Conservation (phyloP, 768 basidiomycete species). For the Suillus paluster region DNA sequence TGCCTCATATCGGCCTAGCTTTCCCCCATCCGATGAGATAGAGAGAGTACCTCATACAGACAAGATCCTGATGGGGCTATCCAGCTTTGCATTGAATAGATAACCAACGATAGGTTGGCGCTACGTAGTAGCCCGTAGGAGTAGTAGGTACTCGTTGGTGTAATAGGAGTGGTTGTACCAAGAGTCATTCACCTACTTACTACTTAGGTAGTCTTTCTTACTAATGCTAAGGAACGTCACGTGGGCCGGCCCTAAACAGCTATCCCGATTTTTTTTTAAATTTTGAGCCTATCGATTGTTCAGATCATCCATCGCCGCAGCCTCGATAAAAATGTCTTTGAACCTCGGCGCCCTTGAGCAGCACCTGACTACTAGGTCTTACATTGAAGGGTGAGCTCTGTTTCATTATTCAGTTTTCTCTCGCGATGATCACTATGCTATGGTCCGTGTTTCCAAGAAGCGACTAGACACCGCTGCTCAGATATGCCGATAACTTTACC, state of each 20-base stretch:
- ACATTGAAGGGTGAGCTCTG: constrained; percentile 86
- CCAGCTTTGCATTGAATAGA: not conserved
- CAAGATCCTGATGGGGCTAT: not conserved
- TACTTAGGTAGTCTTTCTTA: too few relatives aligned
- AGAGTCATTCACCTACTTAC: not conserved
- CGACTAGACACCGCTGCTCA: constrained; percentile 88
- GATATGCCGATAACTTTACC: constrained; percentile 74
- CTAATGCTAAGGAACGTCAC: not conserved
- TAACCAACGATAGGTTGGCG: not conserved
- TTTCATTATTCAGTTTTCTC: constrained; percentile 13
- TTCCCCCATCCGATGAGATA: too few relatives aligned
- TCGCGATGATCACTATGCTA: constrained; percentile 75
- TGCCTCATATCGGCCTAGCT: not conserved
- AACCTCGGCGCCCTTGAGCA: constrained; percentile 78
- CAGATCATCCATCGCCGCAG: not conserved
- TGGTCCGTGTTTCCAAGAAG: constrained; percentile 98
- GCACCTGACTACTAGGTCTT: constrained; percentile 86
- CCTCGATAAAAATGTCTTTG: constrained; percentile 56
- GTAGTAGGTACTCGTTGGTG: not conserved
- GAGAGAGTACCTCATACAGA: not conserved
- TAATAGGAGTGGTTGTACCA: not conserved
- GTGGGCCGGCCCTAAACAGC: constrained; percentile 38
- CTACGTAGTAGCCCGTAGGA: not conserved
- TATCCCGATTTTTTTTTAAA: constrained; percentile 15
- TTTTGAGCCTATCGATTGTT: constrained; percentile 20